Conservation (phyloP, 495 filamentous ascomycete genomes). For the Xylona heveae region DNA sequence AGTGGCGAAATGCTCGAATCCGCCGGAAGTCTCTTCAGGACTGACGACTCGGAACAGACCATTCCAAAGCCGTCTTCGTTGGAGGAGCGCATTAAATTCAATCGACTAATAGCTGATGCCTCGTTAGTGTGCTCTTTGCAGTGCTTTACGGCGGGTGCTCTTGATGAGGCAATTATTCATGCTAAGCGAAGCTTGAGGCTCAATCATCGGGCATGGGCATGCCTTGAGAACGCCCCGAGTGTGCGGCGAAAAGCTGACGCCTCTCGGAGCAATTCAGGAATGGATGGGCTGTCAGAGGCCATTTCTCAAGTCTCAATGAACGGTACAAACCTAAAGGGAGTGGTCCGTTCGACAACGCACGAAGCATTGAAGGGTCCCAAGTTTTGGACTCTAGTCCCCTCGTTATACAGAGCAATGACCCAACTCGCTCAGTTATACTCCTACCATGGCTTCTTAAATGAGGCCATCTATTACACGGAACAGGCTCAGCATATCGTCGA, state of each 20-base stretch:
- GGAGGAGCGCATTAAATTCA: slow-evolving; percentile 5
- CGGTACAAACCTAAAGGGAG: slow-evolving; percentile 8
- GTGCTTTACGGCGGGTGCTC: slow-evolving; percentile 37
- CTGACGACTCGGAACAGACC: too few species aligned
- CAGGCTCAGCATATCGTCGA: slow-evolving; percentile 63
- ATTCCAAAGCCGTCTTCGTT: slow-evolving; percentile 3
- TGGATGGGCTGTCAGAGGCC: slow-evolving; percentile 16
- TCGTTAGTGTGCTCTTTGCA: slow-evolving; percentile 39
- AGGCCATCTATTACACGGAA: slow-evolving; percentile 77
- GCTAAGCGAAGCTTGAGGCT: slow-evolving; percentile 44
- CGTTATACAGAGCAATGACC: slow-evolving; percentile 42
- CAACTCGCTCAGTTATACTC: slow-evolving; percentile 58
- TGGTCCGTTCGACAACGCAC: slow-evolving; percentile 7
- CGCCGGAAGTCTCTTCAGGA: slow-evolving; percentile 1
- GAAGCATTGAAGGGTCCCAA: slow-evolving; percentile 31
- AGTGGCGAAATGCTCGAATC: slow-evolving; percentile 1
- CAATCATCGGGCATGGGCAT: slow-evolving; percentile 49
- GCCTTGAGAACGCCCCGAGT: slow-evolving; percentile 28
- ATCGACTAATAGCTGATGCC: slow-evolving; percentile 25
- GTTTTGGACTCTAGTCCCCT: slow-evolving; percentile 63
- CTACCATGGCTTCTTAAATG: slow-evolving; percentile 67
- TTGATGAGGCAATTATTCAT: slow-evolving; percentile 40
- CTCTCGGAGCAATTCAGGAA: slow-evolving; percentile 7
- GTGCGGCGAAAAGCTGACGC: slow-evolving; percentile 1
- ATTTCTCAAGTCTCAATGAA: slow-evolving; percentile 12